Evolutionary conservation across 116 monocot species (phyloP), one percentile per base, ranked within the genome.

Genomic region (Posidonia oceanica): DNA sequence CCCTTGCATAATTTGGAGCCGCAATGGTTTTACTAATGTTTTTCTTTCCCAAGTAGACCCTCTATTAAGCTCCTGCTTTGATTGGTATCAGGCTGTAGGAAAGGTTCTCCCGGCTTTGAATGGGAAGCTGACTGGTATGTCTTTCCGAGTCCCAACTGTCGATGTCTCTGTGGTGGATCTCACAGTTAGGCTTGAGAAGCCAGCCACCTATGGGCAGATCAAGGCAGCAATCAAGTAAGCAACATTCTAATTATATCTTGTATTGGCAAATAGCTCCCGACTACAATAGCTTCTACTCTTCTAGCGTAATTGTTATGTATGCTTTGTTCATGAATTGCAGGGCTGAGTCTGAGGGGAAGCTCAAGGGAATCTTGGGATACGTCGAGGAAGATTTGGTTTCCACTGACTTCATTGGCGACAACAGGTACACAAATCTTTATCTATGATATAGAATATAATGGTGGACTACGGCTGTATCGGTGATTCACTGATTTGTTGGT

Each of bases 101-200:
- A 88, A 88, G 59, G 88, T 88, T 54, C 88, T 88, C 36, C 90
- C 90, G 42, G 69, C 80, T 76, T 78, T 90, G 81, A 87, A 87
- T 54, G 87, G 90, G 7, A 90, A 90, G 70, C 66, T 90, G 23
- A 87, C 90, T 21, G 84, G 90, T 20, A 90, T 90, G 90, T 69
- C 86, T 18, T 90, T 90, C 90, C 86, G 90, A 61, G 90, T 86
- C 20, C 90, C 90, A 15, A 90, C 90, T 51, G 78, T 83, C 8
- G 90, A 90, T 72, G 90, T 90, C 29, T 90, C 90, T 3, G 90
- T 90, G n/a, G 86, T 90, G 7, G 86, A 86, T 78, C 86, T 90
- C 63, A 90, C 90, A 39, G 86, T 82, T 36, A 90, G 90, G 70
- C 70, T 84, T 22, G 84, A 86, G 86, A 86, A 90, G 75, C 3